phyloP scores from a whole-genome alignment of 768 basidiomycete genomes.

The Cantharellus cinnabarinus region DNA sequence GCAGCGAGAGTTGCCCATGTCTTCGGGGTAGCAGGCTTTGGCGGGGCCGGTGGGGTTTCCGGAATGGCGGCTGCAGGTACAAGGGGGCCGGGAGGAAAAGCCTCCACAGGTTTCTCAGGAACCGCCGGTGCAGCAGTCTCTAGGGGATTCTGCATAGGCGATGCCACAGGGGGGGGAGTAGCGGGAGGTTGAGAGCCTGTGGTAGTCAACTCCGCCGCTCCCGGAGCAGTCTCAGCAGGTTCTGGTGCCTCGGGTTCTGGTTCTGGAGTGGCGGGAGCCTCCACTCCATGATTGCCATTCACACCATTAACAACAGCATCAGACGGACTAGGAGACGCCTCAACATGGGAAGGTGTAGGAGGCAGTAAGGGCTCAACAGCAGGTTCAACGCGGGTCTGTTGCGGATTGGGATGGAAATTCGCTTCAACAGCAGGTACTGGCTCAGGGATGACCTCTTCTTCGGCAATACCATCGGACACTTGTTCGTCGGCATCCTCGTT shows the following conservation, averaged over 20 bases:
- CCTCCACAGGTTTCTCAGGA: conserved; percentile 18
- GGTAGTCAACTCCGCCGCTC: conserved; percentile 13
- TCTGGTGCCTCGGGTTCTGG: conserved; percentile 16
- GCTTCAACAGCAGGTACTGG: background rate
- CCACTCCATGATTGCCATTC: background rate
- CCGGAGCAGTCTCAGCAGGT: conserved; percentile 6
- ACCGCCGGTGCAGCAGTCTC: conserved; percentile 14
- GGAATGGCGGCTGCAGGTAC: conserved; percentile 14
- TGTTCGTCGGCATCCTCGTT: conserved; percentile 55
- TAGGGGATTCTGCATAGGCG: conserved; percentile 4
- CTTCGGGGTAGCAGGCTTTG: conserved; percentile 37
- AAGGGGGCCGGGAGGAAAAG: conserved; percentile 15
- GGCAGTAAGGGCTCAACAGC: too few relatives aligned
- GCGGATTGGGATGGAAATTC: background rate
- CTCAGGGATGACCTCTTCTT: conserved; percentile 12
- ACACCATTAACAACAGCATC: background rate
- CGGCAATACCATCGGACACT: conserved; percentile 21
- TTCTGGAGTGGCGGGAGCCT: conserved; percentile 3
- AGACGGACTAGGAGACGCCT: background rate
- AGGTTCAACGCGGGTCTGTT: background rate
- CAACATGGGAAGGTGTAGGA: background rate
- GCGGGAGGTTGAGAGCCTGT: conserved; percentile 14
- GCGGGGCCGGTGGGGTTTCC: conserved; percentile 20
- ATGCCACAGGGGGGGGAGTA: conserved; percentile 20
- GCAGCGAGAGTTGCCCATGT: conserved; percentile 90